These are phyloP conservation scores for Rhodotorula sphaerocarpa DNA, from an alignment of 768 basidiomycete species.

Conservation along the genomic window DNA sequence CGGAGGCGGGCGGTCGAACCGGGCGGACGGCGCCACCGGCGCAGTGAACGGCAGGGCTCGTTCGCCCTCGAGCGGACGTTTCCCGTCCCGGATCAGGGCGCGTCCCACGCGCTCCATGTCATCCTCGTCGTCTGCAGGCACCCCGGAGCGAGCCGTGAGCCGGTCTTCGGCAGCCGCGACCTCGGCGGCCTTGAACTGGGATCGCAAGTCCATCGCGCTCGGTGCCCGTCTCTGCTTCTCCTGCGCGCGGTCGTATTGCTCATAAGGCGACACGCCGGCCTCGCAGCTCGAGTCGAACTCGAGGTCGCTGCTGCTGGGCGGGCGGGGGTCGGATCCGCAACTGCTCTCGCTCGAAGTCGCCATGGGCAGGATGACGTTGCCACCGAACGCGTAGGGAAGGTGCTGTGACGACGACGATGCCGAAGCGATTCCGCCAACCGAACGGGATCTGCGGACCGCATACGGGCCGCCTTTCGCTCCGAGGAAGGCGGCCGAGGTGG, in stretches of 20 bases:
- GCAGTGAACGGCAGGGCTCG: not conserved
- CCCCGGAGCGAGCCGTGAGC: conserved; percentile 13
- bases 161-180: not conserved
- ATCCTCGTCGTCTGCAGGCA: not conserved
- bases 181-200: conserved; percentile 27
- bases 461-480: too few relatives aligned
- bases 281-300: conserved; percentile 27
- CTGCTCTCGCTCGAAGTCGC: not conserved
- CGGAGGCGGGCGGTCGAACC: not conserved
- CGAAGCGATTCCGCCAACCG: too few relatives aligned
- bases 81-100: conserved; percentile 8
- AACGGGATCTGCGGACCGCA: too few relatives aligned
- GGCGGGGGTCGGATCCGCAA: conserved; percentile 16
- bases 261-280: not conserved
- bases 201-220: conserved; percentile 29
- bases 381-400: too few relatives aligned
- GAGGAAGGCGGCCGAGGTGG: too few relatives aligned
- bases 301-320: conserved; percentile 32
- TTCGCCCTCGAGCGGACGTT: conserved; percentile 23
- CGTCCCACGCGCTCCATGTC: not conserved
- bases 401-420: too few relatives aligned
- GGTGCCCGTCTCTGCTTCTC: conserved; percentile 7
- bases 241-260: not conserved
- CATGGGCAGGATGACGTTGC: too few relatives aligned
- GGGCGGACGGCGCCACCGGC: not conserved